phyloP scores from a whole-genome alignment of 2,329 filamentous ascomycete genomes.

The Ophiostoma perfectum region DNA sequence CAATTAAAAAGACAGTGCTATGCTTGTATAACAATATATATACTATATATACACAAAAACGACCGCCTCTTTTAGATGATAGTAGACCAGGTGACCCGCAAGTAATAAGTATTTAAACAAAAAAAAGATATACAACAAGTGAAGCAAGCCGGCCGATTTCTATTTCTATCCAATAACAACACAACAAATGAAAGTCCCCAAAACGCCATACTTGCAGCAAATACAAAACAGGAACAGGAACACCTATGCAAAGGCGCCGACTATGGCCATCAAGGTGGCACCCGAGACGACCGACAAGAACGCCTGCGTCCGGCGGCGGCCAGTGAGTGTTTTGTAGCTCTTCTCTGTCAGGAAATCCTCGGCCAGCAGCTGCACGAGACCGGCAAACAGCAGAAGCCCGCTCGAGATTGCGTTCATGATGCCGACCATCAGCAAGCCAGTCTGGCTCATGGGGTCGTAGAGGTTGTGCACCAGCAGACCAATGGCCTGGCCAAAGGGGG shows the following conservation, averaged over 20 bases:
- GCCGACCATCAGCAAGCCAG: slow-evolving; percentile 74
- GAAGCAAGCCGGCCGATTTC: no score
- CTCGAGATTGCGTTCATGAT: slow-evolving; percentile 83
- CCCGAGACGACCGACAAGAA: slow-evolving; percentile 60
- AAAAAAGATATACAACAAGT: not conserved
- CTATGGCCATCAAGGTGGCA: slow-evolving; percentile 62
- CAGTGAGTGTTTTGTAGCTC: slow-evolving; percentile 62
- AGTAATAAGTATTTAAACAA: not conserved
- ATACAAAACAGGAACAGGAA: not conserved
- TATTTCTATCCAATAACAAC: not conserved
- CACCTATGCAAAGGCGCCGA: slow-evolving; percentile 63
- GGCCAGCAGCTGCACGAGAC: slow-evolving; percentile 74
- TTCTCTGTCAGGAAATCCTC: slow-evolving; percentile 78
- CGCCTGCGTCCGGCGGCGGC: slow-evolving; percentile 56
- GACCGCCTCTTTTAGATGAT: not conserved
- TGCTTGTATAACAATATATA: not conserved
- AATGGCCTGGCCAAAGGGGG: slow-evolving; percentile 77
- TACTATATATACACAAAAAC: not conserved
- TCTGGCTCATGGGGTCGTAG: slow-evolving; percentile 72
- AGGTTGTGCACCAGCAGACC: slow-evolving; percentile 71
- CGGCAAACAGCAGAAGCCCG: slow-evolving; percentile 74
- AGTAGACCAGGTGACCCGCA: not conserved
- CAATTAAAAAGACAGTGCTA: not conserved
- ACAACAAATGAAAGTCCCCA: not conserved
- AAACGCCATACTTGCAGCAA: not conserved